Conservation (phyloP, 176 grass and related monocot genomes). For the Areca catechu region DNA sequence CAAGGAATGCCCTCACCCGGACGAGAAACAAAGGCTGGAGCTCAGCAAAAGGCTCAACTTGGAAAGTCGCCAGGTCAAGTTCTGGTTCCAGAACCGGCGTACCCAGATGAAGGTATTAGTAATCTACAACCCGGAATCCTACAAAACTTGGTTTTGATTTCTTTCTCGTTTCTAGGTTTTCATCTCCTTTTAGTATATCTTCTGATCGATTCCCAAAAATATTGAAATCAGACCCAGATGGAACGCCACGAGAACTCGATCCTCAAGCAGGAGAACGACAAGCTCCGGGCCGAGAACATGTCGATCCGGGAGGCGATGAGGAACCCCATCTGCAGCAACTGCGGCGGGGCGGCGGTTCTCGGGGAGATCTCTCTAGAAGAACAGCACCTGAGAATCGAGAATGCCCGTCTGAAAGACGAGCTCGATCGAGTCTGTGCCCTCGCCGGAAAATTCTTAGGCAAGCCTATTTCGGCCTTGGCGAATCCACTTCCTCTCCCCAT, state of each 20-base stretch:
- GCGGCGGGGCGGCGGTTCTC: constrained; percentile 61
- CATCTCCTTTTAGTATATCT: too few species aligned
- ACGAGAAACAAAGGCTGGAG: constrained; percentile 89
- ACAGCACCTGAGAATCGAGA: constrained; percentile 89
- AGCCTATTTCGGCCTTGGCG: constrained; percentile 44
- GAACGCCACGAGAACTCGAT: constrained; percentile 93
- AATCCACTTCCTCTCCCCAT: constrained; percentile 20
- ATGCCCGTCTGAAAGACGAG: constrained; percentile 94
- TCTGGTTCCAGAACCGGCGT: constrained; percentile 97
- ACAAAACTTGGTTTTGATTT: too few species aligned
- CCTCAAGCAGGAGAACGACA: constrained; percentile 92
- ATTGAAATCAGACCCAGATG: constrained; percentile 61
- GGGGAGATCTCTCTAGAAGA: constrained; percentile 81
- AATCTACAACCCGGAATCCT: too few species aligned
- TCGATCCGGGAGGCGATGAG: constrained; percentile 76
- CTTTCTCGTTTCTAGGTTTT: too few species aligned
- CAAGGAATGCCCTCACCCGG: constrained; percentile 95
- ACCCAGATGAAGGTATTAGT: constrained; percentile 88
- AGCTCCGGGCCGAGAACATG: constrained; percentile 89
- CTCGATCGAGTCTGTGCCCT: constrained; percentile 81
- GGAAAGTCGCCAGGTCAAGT: constrained; percentile 89
- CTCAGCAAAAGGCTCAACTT: constrained; percentile 82
- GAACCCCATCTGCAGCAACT: constrained; percentile 71
- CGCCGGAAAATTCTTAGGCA: constrained; percentile 80
- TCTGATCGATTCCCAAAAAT: too few species aligned